Evolutionary conservation across 164 flowering plant species (phyloP).

Genomic region (Amborella trichopoda): DNA sequence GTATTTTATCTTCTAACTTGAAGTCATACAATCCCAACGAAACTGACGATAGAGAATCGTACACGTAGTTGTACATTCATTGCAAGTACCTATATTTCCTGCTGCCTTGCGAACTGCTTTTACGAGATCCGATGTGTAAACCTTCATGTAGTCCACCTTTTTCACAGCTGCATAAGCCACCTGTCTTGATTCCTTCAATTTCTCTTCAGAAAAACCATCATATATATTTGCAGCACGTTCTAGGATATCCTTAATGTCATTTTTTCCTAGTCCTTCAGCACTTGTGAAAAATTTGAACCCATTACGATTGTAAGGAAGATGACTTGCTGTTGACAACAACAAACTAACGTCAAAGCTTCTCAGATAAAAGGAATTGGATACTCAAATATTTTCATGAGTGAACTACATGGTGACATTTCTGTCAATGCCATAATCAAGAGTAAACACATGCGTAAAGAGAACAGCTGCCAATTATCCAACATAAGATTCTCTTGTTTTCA

Average conservation of each 20-base stretch:
- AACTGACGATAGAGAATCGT: too few relatives aligned
- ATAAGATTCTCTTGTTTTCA: too few relatives aligned
- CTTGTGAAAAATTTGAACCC: constrained; percentile 93
- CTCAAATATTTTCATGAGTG: too few relatives aligned
- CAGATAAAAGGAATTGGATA: too few relatives aligned
- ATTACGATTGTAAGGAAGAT: constrained; percentile 95
- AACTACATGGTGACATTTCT: too few relatives aligned
- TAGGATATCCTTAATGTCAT: constrained; percentile 84
- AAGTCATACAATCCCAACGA: too few relatives aligned
- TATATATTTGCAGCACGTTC: constrained; percentile 77
- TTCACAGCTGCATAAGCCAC: constrained; percentile 37
- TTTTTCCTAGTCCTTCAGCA: constrained; percentile 90
- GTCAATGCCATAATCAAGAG: too few relatives aligned
- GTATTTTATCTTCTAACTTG: too few relatives aligned
- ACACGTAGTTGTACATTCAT: too few relatives aligned
- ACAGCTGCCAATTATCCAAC: too few relatives aligned
- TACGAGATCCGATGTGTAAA: constrained; percentile 82
- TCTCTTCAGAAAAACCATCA: constrained; percentile 30
- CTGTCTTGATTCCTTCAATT: constrained; percentile 18
- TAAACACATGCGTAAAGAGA: too few relatives aligned
- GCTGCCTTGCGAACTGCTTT: constrained; percentile 90
- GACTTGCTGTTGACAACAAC: constrained; percentile 66
- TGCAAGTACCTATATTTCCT: constrained; percentile 73
- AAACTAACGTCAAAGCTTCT: too few relatives aligned
- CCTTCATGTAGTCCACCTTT: constrained; percentile 77